Evolutionary conservation across 2,329 filamentous ascomycete species (phyloP), one percentile per base, ranked within the genome.

Genomic region (Pezicula carpinea): DNA sequence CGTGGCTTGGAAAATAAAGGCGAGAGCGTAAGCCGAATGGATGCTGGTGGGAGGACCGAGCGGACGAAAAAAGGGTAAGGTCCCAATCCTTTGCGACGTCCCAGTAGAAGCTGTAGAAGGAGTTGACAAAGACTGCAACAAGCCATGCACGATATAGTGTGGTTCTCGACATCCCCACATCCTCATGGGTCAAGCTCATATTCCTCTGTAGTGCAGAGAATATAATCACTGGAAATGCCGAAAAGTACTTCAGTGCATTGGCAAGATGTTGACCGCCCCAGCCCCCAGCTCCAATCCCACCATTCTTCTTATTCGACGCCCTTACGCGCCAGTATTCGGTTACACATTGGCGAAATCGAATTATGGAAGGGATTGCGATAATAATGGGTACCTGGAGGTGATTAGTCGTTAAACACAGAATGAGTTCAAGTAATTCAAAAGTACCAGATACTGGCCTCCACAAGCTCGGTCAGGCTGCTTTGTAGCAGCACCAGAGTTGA

Each of bases 51-150:
- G 77, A 74, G 54, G 53, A 85, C 32, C 68, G 69, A 13, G 70
- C 64, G 2, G 74, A 65, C 3, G 85, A 80, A 62, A 97, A 87
- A 13, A 97, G 75, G 0, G 86, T 88, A 52, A 99, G 75, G 63
- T 97, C 93, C 93, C 93, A 99, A 73, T 99, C 93, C 70, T 91
- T 93, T 46, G 89, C 78, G 23, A 97, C 83, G 61, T 99, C 93
- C 93, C 93, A 99, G 74, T 93, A 99, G 72, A 97, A 97, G n/a
- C 87, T 90, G 69, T 96, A 99, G 38, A 87, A 73, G 13, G 89
- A 95, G 66, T 99, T 96, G 59, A 93, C 63, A 29, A 89, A 71
- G 23, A 89, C 86, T 36, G 85, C 85, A 31, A 77, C 68, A 23
- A 95, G 71, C 83, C 89, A 93, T 40, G 72, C 70, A 34, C 71